phyloP scores from a whole-genome alignment of 306 rosid species.

The Neltuma alba region DNA sequence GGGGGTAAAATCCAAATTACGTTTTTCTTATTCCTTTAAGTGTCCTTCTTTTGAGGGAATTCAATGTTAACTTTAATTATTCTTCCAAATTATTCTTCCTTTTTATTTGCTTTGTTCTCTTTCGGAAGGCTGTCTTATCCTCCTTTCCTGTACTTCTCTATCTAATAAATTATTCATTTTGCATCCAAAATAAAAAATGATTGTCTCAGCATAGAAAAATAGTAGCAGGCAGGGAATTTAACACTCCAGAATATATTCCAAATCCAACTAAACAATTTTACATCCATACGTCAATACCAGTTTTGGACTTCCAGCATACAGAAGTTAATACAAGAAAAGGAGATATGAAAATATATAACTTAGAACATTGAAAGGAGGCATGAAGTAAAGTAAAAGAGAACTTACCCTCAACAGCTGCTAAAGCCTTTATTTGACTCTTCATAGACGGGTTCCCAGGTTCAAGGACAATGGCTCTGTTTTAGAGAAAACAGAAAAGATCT shows the following conservation, averaged over 20 bases:
- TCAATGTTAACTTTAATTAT: background rate
- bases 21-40: background rate
- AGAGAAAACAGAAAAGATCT: conserved; percentile 41
- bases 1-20: background rate
- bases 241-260: background rate
- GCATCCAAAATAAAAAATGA: background rate
- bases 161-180: background rate
- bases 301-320: background rate
- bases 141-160: background rate
- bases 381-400: conserved; percentile 25
- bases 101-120: background rate
- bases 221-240: background rate
- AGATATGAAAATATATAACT: background rate
- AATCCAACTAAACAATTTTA: background rate
- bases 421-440: conserved; percentile 70
- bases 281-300: background rate
- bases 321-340: background rate
- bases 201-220: background rate
- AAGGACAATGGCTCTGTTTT: conserved; percentile 82
- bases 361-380: background rate
- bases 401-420: conserved; percentile 79
- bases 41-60: background rate
- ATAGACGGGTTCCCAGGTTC: conserved; percentile 82
- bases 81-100: background rate
- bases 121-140: background rate